Evolutionary conservation across 192 early-diverging fungal species (phyloP).

Genomic region (Linnemannia elongata): DNA sequence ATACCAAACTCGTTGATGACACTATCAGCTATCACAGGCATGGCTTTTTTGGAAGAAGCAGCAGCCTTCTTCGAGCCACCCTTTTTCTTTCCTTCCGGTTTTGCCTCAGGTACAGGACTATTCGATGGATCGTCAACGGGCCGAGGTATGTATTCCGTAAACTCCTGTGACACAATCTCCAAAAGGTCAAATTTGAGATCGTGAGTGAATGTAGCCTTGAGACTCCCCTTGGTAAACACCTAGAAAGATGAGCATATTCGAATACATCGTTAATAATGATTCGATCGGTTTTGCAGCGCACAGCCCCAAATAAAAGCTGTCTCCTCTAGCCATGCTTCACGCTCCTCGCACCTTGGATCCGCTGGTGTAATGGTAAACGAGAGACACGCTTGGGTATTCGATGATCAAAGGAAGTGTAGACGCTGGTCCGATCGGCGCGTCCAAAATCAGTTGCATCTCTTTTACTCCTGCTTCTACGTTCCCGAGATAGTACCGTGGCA

Average conservation of each 20-base stretch:
- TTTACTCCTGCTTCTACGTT: slow-evolving; percentile 40
- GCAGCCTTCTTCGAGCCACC: slow-evolving; percentile 17
- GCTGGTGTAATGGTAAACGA: slow-evolving; percentile 36
- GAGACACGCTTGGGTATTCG: slow-evolving; percentile 26
- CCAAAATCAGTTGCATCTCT: slow-evolving; percentile 31
- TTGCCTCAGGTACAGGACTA: slow-evolving; percentile 14
- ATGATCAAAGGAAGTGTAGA: slow-evolving; percentile 13
- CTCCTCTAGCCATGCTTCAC: not conserved
- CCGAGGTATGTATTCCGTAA: slow-evolving; percentile 26
- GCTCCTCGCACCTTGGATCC: slow-evolving; percentile 29
- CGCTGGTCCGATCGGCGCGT: not conserved
- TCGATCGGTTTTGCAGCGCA: not conserved
- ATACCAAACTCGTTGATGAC: slow-evolving; percentile 48
- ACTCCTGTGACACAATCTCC: slow-evolving; percentile 28
- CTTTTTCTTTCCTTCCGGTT: slow-evolving; percentile 43
- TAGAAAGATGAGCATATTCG: not conserved
- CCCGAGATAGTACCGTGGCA: slow-evolving; percentile 34
- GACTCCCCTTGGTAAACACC: slow-evolving; percentile 30
- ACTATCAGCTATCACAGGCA: slow-evolving; percentile 37
- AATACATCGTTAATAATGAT: too few relatives aligned
- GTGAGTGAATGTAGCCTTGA: slow-evolving; percentile 35
- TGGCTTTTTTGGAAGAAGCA: not conserved
- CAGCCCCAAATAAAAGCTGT: not conserved
- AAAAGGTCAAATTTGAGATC: slow-evolving; percentile 44
- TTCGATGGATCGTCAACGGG: slow-evolving; percentile 16